Evolutionary conservation across 768 basidiomycete species (phyloP), one percentile per base, ranked within the genome.

Genomic region (Lactifluus hygrophoroides): DNA sequence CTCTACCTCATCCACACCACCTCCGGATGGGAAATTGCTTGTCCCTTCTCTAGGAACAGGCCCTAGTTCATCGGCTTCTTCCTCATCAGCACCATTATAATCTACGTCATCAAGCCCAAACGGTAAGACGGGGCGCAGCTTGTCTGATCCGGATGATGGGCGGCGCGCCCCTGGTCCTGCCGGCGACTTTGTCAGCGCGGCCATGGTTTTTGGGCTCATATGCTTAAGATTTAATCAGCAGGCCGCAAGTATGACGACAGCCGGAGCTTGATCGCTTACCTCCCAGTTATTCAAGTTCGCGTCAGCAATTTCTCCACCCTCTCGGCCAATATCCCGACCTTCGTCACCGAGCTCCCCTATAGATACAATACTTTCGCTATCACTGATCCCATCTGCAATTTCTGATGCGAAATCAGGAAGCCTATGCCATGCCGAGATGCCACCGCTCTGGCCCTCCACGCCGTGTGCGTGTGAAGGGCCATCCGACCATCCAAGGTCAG

Each of bases 251-350:
- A 23, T 28, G 17, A 38, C 11, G 43, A 23, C 10, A 16, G n/a
- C 10, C 51, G 46, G 45, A n/a, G n/a, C n/a, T n/a, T n/a, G n/a
- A n/a, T 46, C 44, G 66, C 84, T 69, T 63, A 93, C 94, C 87
- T 94, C 94, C 94, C 94, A 97, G 65, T 94, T 91, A 67, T 94
- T 97, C 63, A 88, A 71, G 66, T 94, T 94, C 72, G 90, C 88
- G 68, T 92, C 85, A 25, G 79, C 74, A 35, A 72, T 71, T 60
- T 85, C 86, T 42, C 78, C 76, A 49, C 85, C 83, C 57, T 85
- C 84, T 56, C 81, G 75, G 44, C 78, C 78, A 13, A 77, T 67
- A 58, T 92, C 71, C 51, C 88, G 77, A 56, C 82, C 74, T 62
- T 89, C 90, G 64, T 92, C 86, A 30, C 88, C 86, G 52, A 97